phyloP scores from a whole-genome alignment of 768 basidiomycete species.

The Boletus coccyginus region DNA sequence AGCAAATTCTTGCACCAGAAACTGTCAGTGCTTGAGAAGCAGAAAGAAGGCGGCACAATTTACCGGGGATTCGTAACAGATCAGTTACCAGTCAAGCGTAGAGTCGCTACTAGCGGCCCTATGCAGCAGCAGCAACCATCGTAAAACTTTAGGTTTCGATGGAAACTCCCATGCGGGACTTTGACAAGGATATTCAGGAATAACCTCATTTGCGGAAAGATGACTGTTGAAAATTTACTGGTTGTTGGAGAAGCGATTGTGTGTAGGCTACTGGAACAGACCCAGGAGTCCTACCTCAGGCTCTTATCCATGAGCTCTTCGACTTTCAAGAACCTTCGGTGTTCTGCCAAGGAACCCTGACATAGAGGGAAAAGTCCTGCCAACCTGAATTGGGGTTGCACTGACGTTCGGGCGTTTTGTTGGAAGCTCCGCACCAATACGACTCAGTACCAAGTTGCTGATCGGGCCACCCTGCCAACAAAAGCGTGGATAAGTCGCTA shows the following conservation, averaged over 20 bases:
- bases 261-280: not conserved
- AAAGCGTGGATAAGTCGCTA: not conserved
- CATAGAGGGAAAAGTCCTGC: too few relatives aligned
- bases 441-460: not conserved
- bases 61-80: not conserved
- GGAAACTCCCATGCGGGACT: not conserved
- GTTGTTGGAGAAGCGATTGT: not conserved
- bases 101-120: not conserved
- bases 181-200: not conserved
- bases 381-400: too few relatives aligned
- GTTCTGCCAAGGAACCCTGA: too few relatives aligned
- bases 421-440: too few relatives aligned
- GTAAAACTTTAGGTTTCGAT: not conserved
- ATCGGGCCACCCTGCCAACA: constrained; percentile 2
- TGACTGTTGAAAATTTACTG: not conserved
- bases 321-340: not conserved
- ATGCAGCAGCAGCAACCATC: not conserved
- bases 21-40: not conserved
- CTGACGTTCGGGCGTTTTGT: too few relatives aligned
- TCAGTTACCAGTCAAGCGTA: not conserved
- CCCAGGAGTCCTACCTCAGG: too few relatives aligned
- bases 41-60: not conserved
- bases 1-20: not conserved
- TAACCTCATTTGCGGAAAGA: not conserved
- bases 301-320: constrained; percentile 8